Percentiles rank a stretch among this genome's conserved stretches.
Evolutionary conservation across 2,329 filamentous ascomycete species (phyloP).

Genomic region (Verticillium zaregamsianum): DNA sequence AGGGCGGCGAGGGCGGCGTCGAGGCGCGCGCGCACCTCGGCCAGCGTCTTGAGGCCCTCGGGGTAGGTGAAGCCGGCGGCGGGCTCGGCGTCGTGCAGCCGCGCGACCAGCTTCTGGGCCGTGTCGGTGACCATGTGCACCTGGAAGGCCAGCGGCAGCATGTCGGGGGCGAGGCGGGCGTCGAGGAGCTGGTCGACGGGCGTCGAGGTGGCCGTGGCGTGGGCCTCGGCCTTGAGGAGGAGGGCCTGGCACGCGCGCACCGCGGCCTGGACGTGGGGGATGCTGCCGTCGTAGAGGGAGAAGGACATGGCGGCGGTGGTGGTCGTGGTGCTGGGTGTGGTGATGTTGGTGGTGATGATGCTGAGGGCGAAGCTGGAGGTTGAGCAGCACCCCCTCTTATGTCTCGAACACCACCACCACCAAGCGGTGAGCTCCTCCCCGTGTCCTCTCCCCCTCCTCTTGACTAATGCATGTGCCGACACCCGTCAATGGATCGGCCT

Average conservation of each 20-base stretch:
- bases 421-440: not conserved
- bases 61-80: no score
- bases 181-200: not conserved
- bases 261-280: slow-evolving; percentile 25
- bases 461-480: not conserved
- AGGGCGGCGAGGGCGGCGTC: not conserved
- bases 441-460: not conserved
- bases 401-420: not conserved
- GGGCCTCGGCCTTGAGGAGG: slow-evolving; percentile 30
- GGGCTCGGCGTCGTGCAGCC: not conserved
- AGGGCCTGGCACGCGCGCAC: slow-evolving; percentile 27
- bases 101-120: not conserved
- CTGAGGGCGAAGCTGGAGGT: no score
- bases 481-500: not conserved
- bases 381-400: not conserved
- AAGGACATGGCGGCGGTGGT: slow-evolving; percentile 15
- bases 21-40: not conserved
- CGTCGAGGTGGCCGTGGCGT: slow-evolving; percentile 21
- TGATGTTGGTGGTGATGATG: no score
- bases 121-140: not conserved
- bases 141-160: not conserved
- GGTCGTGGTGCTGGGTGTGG: not conserved
- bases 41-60: not conserved
- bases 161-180: not conserved
- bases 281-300: slow-evolving; percentile 36